These are phyloP conservation scores for Melanogaster broomeanus DNA, from an alignment of 768 basidiomycete genomes.

Conservation along the genomic window DNA sequence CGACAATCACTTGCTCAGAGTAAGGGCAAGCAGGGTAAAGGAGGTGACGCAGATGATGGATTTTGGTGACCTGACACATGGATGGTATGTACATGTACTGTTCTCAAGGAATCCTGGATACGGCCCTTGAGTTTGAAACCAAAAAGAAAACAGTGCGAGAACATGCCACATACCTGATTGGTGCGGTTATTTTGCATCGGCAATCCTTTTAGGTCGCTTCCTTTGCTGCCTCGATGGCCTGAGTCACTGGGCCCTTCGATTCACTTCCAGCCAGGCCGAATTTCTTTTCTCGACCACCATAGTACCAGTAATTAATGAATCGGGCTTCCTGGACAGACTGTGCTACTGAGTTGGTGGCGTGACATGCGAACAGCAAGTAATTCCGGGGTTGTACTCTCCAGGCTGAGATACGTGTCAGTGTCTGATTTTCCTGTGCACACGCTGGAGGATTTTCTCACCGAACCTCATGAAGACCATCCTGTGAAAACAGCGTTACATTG, in stretches of 20 bases:
- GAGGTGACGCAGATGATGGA: constrained; percentile 67
- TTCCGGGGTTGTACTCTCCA: constrained; percentile 97
- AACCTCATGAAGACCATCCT: constrained; percentile 94
- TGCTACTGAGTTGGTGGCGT: constrained; percentile 86
- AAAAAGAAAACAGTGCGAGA: not conserved
- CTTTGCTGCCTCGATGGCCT: constrained; percentile 49
- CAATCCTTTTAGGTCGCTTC: constrained; percentile 43
- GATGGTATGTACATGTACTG: constrained; percentile 16
- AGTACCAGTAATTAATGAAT: constrained; percentile 89
- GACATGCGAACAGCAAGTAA: constrained; percentile 93
- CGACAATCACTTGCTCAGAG: constrained; percentile 81
- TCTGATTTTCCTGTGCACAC: not conserved
- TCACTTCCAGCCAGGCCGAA: constrained; percentile 39
- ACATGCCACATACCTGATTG: not conserved
- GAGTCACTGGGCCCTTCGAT: constrained; percentile 44
- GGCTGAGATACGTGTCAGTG: constrained; percentile 46
- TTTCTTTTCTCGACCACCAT: constrained; percentile 82
- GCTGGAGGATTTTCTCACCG: constrained; percentile 44
- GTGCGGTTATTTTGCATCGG: constrained; percentile 21
- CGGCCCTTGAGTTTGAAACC: not conserved
- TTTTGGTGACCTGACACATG: constrained; percentile 61
- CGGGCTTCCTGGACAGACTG: constrained; percentile 83
- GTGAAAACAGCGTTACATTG: constrained; percentile 6
- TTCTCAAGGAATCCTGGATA: constrained; percentile 7
- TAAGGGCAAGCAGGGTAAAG: constrained; percentile 65